Percentiles rank a stretch among this genome's conserved stretches.
Evolutionary conservation across 306 rosid species (phyloP).

Genomic region (Quercus berberidifolia): DNA sequence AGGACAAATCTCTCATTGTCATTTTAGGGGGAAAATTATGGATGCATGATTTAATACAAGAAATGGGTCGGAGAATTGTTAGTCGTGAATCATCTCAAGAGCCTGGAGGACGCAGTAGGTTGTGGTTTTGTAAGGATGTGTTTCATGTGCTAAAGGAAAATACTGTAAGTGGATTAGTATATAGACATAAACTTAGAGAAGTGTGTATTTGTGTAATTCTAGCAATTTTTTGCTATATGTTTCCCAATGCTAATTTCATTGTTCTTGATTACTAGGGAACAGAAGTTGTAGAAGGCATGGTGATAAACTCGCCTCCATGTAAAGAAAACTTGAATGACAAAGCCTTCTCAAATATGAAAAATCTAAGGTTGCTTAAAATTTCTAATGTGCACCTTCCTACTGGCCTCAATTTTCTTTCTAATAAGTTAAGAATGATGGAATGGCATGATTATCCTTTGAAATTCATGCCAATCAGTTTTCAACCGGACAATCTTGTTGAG

Average conservation of each 20-base stretch:
- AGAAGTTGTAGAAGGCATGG: not conserved
- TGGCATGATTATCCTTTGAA: conserved; percentile 23
- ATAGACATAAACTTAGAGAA: not conserved
- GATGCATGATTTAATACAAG: conserved; percentile 23
- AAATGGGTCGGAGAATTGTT: conserved; percentile 19
- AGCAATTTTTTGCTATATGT: not conserved
- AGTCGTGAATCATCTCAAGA: not conserved
- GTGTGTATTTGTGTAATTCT: not conserved
- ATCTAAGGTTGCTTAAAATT: conserved; percentile 18
- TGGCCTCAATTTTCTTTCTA: conserved; percentile 22
- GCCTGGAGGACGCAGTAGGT: not conserved
- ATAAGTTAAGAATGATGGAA: conserved; percentile 8
- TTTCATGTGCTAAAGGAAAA: not conserved
- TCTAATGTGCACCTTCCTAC: conserved; percentile 17
- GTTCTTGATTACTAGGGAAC: conserved; percentile 10
- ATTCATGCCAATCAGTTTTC: conserved; percentile 3
- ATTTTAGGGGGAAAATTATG: not conserved
- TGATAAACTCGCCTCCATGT: too few species aligned
- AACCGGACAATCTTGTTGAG: conserved; percentile 15
- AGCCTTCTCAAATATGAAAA: conserved; percentile 15
- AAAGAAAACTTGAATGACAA: conserved; percentile 1
- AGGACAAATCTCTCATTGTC: conserved; percentile 17
- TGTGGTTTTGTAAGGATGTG: conserved; percentile 6
- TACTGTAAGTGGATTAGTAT: not conserved
- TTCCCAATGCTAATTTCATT: not conserved